Percentiles rank a stretch among this genome's conserved stretches.
phyloP scores from a whole-genome alignment of 257 asterid genomes.

The Anisodus tanguticus region DNA sequence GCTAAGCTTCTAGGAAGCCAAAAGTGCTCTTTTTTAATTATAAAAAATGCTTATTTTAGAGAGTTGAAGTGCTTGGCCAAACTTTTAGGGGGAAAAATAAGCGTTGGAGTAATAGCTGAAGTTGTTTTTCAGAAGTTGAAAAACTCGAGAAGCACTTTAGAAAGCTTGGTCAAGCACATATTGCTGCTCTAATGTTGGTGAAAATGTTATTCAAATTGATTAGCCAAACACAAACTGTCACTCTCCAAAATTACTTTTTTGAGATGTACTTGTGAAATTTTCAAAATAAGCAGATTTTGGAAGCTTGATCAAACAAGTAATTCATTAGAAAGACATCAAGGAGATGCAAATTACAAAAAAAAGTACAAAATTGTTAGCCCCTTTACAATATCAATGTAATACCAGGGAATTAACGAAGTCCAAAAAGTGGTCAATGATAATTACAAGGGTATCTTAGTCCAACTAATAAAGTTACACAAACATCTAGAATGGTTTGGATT shows the following conservation, averaged over 20 bases:
- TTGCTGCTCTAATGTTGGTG: neutral
- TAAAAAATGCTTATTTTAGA: neutral
- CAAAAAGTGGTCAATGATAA: neutral
- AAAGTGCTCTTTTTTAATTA: neutral
- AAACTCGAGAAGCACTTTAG: neutral
- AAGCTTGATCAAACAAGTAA: neutral
- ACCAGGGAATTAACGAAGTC: neutral
- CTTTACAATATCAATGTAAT: neutral
- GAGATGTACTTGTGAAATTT: neutral
- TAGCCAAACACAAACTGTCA: neutral
- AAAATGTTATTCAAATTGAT: neutral
- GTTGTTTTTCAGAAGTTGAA: neutral
- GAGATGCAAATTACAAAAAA: neutral
- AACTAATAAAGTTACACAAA: neutral
- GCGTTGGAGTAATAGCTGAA: neutral
- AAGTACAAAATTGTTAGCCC: neutral
- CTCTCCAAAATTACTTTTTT: neutral
- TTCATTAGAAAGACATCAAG: neutral
- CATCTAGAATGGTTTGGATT: neutral
- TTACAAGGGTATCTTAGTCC: neutral
- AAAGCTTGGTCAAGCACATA: conserved; percentile 11
- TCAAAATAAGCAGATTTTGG: conserved; percentile 3
- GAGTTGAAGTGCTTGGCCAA: neutral
- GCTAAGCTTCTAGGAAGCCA: neutral
- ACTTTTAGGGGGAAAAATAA: neutral